These are phyloP conservation scores for Plectosphaerella sp. DNA, from an alignment of 2,329 filamentous ascomycete genomes.

Conservation along the genomic window DNA sequence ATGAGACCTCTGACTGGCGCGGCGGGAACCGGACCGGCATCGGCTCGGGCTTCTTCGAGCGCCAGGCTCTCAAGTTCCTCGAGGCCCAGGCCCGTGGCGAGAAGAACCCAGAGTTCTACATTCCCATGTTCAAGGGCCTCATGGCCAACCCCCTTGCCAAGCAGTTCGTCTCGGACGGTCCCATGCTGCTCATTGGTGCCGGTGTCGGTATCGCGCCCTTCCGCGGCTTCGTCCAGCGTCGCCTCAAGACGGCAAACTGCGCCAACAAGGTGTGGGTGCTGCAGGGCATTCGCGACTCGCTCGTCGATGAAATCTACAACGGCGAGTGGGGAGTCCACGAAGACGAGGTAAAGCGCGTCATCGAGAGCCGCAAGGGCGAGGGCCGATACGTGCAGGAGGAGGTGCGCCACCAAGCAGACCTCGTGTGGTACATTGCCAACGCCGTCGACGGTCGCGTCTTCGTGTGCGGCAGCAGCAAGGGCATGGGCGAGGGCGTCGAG, in stretches of 20 bases:
- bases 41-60: constrained; percentile 89
- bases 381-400: constrained; percentile 96
- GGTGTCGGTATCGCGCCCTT: constrained; percentile 97
- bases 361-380: constrained; percentile 70
- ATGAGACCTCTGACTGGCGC: constrained; percentile 79
- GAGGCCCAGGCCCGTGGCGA: constrained; percentile 60
- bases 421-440: constrained; percentile 99
- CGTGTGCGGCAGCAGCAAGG: constrained; percentile 90
- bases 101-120: constrained; percentile 57
- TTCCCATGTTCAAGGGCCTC: constrained; percentile 97
- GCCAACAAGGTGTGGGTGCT: constrained; percentile 98
- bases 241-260: constrained; percentile 90
- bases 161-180: constrained; percentile 88
- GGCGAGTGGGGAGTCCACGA: constrained; percentile 96
- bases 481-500: constrained; percentile 97
- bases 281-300: constrained; percentile 88
- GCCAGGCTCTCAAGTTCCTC: constrained; percentile 70
- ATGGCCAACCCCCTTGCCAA: constrained; percentile 95
- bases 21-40: constrained; percentile 72
- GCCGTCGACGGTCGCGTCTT: constrained; percentile 93
- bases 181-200: constrained; percentile 95
- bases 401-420: constrained; percentile 81
- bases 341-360: constrained; percentile 76
- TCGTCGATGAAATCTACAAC: constrained; percentile 92
- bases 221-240: constrained; percentile 92